These are phyloP conservation scores for Penicillium frequentans DNA, from an alignment of 2,329 filamentous ascomycete genomes.

Conservation along the genomic window DNA sequence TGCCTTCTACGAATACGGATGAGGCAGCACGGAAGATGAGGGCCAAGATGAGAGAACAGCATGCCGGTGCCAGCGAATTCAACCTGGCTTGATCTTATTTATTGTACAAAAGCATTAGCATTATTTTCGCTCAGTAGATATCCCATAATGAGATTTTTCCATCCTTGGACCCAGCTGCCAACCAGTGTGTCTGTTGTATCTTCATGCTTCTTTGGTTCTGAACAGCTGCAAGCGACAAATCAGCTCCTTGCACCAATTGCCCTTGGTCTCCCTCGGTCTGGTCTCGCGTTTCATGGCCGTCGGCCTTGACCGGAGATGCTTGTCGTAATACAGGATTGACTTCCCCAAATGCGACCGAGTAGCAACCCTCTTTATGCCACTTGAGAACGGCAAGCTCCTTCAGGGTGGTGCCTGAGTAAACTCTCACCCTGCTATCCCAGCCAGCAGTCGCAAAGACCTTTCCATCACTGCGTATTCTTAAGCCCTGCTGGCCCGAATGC, in stretches of 20 bases:
- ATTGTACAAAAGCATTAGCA: slow-evolving; percentile 31
- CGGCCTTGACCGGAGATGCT: neutral
- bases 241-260: neutral
- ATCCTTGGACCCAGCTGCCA: slow-evolving; percentile 89
- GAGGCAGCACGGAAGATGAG: slow-evolving; percentile 56
- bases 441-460: slow-evolving; percentile 86
- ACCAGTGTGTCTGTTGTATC: slow-evolving; percentile 76
- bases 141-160: slow-evolving; percentile 96
- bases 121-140: slow-evolving; percentile 63
- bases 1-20: slow-evolving; percentile 35
- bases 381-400: slow-evolving; percentile 88
- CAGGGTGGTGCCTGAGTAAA: slow-evolving; percentile 79
- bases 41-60: slow-evolving; percentile 52
- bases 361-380: slow-evolving; percentile 90
- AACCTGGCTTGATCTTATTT: slow-evolving; percentile 52
- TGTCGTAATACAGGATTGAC: slow-evolving; percentile 21
- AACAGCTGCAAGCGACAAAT: slow-evolving; percentile 49
- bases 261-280: slow-evolving; percentile 4
- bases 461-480: slow-evolving; percentile 75
- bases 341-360: slow-evolving; percentile 71
- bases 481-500: slow-evolving; percentile 84
- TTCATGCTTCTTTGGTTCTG: slow-evolving; percentile 64
- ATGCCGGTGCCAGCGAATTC: slow-evolving; percentile 57
- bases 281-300: neutral
- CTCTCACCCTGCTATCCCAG: slow-evolving; percentile 80